phyloP scores from a whole-genome alignment of 202 grass and related monocot species.

The Schoenoplectus triqueter region DNA sequence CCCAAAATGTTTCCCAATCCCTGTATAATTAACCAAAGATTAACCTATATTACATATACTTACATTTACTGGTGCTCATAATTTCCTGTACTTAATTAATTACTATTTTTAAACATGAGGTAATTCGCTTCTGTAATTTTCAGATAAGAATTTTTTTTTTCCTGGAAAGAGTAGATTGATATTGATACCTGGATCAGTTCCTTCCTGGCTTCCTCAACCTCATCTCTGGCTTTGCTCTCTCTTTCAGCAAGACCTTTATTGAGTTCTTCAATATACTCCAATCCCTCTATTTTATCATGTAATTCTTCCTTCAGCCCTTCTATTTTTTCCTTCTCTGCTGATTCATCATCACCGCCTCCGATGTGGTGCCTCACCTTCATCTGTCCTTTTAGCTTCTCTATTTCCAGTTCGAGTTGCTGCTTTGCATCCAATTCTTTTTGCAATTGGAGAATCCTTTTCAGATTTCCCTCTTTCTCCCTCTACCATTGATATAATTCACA shows the following conservation, averaged over 20 bases:
- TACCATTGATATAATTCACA: slow-evolving; percentile 19
- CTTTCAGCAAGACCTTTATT: slow-evolving; percentile 47
- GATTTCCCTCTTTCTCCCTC: slow-evolving; percentile 58
- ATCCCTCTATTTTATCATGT: slow-evolving; percentile 45
- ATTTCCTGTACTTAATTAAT: neutral
- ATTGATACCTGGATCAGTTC: slow-evolving; percentile 54
- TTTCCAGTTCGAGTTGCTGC: slow-evolving; percentile 59
- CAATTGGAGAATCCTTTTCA: slow-evolving; percentile 60
- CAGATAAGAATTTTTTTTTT: neutral
- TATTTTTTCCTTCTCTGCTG: slow-evolving; percentile 42
- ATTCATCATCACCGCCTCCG: slow-evolving; percentile 45
- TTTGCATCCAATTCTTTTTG: slow-evolving; percentile 63
- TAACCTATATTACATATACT: neutral
- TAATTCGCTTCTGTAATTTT: neutral
- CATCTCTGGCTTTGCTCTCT: slow-evolving; percentile 55
- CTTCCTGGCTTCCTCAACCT: slow-evolving; percentile 60
- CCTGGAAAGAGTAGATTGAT: neutral
- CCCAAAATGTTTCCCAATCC: slow-evolving; percentile 49
- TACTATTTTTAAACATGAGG: slow-evolving; percentile 10
- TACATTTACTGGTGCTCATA: neutral
- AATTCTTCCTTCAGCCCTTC: slow-evolving; percentile 49
- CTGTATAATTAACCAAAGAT: slow-evolving; percentile 42
- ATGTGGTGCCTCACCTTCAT: slow-evolving; percentile 59
- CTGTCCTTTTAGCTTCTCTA: slow-evolving; percentile 64
- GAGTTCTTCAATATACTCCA: slow-evolving; percentile 52